phyloP scores from a whole-genome alignment of 371 early-diverging fungal species.

The Mortierella sp. region DNA sequence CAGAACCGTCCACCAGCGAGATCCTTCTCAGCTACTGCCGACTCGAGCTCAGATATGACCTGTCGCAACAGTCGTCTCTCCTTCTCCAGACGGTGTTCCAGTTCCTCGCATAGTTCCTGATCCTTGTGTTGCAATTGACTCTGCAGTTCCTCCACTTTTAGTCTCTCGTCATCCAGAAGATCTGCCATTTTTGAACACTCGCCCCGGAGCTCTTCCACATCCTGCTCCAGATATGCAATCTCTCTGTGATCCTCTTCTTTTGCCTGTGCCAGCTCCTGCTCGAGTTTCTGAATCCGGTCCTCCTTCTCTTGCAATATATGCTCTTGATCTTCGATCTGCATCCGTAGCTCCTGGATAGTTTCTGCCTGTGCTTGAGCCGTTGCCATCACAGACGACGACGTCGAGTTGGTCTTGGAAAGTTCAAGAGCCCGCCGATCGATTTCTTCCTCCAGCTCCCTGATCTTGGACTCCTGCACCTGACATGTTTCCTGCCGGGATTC shows the following conservation, averaged over 20 bases:
- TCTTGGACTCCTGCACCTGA: slow-evolving; percentile 25
- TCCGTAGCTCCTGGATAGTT: slow-evolving; percentile 13
- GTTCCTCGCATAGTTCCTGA: slow-evolving; percentile 15
- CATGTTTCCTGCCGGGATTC: slow-evolving; percentile 22
- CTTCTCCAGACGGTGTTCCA: slow-evolving; percentile 15
- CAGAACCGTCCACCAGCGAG: background rate
- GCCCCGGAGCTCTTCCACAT: slow-evolving; percentile 18
- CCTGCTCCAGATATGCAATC: slow-evolving; percentile 33
- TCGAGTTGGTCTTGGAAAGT: slow-evolving; percentile 16
- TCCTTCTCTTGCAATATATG: slow-evolving; percentile 27
- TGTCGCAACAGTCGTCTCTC: slow-evolving; percentile 14
- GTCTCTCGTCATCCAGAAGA: slow-evolving; percentile 13
- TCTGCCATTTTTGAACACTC: slow-evolving; percentile 18
- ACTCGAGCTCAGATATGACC: slow-evolving; percentile 16
- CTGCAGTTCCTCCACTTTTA: slow-evolving; percentile 17
- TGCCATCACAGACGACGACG: slow-evolving; percentile 12
- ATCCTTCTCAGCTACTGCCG: background rate
- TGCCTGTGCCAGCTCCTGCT: slow-evolving; percentile 26
- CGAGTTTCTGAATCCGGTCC: slow-evolving; percentile 24
- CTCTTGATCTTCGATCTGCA: slow-evolving; percentile 32
- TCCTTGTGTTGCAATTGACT: slow-evolving; percentile 11
- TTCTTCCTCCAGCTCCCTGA: slow-evolving; percentile 29
- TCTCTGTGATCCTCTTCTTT: slow-evolving; percentile 29
- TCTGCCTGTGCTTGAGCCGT: slow-evolving; percentile 6
- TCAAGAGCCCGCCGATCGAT: slow-evolving; percentile 16